Evolutionary conservation across 768 basidiomycete genomes (phyloP).

Genomic region (Boletus sensibilis): DNA sequence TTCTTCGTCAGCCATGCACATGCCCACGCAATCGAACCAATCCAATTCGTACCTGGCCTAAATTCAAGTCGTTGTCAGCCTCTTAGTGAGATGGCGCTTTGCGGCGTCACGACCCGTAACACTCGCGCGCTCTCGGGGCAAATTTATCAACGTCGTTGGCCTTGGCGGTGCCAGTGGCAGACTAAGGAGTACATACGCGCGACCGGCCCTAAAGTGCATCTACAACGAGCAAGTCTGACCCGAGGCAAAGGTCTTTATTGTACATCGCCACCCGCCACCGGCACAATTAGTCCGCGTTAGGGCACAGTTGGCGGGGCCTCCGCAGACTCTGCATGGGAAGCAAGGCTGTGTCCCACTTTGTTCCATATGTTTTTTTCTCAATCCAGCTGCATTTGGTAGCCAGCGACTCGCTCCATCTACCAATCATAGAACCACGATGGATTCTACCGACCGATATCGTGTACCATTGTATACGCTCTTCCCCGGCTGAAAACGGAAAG

Average conservation of each 20-base stretch:
- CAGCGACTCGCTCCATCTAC: constrained; percentile 7
- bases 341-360: constrained; percentile 23
- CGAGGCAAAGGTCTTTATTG: constrained; percentile 25
- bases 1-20: neutral
- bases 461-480: constrained; percentile 84
- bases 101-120: constrained; percentile 18
- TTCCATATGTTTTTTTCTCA: constrained; percentile 13
- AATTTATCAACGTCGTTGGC: constrained; percentile 11
- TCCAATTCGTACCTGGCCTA: constrained; percentile 7
- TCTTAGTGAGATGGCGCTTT: neutral
- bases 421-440: constrained; percentile 57
- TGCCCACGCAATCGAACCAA: constrained; percentile 8
- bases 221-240: constrained; percentile 8
- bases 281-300: constrained; percentile 20
- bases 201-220: constrained; percentile 22
- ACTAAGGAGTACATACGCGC: neutral
- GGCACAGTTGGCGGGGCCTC: neutral
- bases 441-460: constrained; percentile 59
- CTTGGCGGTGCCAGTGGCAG: constrained; percentile 11
- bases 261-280: constrained; percentile 37
- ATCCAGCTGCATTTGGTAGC: constrained; percentile 8
- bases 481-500: constrained; percentile 55
- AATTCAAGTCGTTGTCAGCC: neutral
- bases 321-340: constrained; percentile 3
- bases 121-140: constrained; percentile 2